phyloP scores from a whole-genome alignment of 2,329 filamentous ascomycete genomes.

The Trichoderma sp. region DNA sequence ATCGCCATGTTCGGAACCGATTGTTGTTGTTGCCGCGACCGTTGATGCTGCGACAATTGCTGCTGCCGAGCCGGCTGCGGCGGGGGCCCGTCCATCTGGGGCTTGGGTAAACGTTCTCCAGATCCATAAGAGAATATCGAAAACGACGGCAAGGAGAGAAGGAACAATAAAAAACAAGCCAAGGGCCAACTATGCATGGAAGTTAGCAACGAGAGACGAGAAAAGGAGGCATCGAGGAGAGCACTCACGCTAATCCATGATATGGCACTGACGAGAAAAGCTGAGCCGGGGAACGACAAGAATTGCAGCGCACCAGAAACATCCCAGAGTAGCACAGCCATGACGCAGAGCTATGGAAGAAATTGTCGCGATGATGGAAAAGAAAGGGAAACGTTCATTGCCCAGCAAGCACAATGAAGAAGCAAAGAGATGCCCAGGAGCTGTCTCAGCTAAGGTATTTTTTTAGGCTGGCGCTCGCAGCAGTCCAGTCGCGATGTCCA shows the following conservation, averaged over 20 bases:
- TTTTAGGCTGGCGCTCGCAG: background rate
- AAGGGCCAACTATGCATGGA: conserved; percentile 38
- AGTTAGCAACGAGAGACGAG: conserved; percentile 11
- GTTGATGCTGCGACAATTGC: background rate
- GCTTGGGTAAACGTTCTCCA: conserved; percentile 42
- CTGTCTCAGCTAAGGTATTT: conserved; percentile 4
- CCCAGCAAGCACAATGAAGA: background rate
- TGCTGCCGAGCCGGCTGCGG: background rate
- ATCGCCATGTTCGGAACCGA: background rate
- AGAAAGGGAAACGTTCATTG: background rate
- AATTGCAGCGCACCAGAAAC: conserved; percentile 28
- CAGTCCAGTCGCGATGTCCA: conserved; percentile 1
- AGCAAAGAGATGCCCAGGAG: conserved; percentile 5
- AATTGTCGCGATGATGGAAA: background rate
- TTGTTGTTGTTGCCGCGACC: background rate
- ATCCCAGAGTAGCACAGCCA: conserved; percentile 24
- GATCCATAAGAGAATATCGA: conserved; percentile 53
- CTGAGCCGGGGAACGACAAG: conserved; percentile 31
- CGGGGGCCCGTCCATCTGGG: background rate
- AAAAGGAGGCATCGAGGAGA: background rate
- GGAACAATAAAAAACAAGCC: conserved; percentile 48
- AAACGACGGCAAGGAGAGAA: conserved; percentile 44
- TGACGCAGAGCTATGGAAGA: conserved; percentile 17
- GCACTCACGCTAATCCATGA: conserved; percentile 40
- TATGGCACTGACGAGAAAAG: conserved; percentile 36